A percentile compares a stretch with the other conserved stretches of the same genome.
Evolutionary conservation across 2,329 filamentous ascomycete species (phyloP).

Genomic region (Periconia macrospinosa): DNA sequence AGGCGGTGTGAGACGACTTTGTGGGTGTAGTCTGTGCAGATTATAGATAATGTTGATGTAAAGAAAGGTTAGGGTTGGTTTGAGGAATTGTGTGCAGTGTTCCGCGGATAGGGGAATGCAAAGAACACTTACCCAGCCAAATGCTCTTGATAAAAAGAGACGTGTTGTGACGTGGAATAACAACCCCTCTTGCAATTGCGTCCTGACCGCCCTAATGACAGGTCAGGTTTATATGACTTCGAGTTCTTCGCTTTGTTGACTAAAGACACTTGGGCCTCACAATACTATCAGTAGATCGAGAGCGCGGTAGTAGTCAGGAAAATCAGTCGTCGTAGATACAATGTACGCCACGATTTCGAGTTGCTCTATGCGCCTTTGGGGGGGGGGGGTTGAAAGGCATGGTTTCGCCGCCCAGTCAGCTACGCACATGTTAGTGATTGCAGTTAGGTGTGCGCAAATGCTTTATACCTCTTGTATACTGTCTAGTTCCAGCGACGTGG

Average conservation of each 20-base stretch:
- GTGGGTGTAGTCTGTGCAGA: too few species aligned
- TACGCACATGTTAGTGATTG: slow-evolving; percentile 33
- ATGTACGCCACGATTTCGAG: slow-evolving; percentile 62
- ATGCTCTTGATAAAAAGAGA: too few species aligned
- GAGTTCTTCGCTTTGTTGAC: slow-evolving; percentile 72
- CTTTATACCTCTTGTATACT: slow-evolving; percentile 28
- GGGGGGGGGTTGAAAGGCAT: slow-evolving; percentile 42
- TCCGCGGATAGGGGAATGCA: too few species aligned
- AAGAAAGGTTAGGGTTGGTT: too few species aligned
- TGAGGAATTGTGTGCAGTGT: too few species aligned
- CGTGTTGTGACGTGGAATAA: too few species aligned
- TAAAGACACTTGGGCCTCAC: slow-evolving; percentile 75
- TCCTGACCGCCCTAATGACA: slow-evolving; percentile 87
- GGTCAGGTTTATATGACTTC: slow-evolving; percentile 82
- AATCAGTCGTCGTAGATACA: slow-evolving; percentile 80
- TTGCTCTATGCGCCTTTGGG: slow-evolving; percentile 44
- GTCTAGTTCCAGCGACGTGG: slow-evolving; percentile 38
- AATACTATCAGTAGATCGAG: slow-evolving; percentile 77
- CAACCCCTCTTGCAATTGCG: slow-evolving; percentile 83
- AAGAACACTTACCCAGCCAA: too few species aligned
- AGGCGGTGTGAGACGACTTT: too few species aligned
- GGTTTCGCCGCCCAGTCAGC: slow-evolving; percentile 54
- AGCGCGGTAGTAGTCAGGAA: slow-evolving; percentile 79
- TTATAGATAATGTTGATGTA: too few species aligned
- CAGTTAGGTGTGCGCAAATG: neutral